Base-by-base conservation (phyloP, 371 early-diverging fungal species). In the Lichtheimia ornata region DNA sequence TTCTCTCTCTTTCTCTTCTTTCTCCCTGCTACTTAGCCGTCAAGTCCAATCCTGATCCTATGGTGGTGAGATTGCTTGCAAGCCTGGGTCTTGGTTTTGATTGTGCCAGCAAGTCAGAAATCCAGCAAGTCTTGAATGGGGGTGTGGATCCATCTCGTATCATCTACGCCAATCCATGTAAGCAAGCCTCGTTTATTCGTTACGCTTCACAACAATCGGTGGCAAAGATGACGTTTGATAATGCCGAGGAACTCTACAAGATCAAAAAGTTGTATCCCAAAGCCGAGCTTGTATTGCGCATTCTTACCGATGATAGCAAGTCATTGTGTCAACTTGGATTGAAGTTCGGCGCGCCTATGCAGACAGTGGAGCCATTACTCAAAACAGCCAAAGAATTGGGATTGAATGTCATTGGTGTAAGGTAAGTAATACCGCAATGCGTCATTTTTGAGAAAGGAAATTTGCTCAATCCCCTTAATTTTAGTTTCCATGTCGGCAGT, bases 131-230 rank as follows among this genome's bases (percentile, higher is more conserved):
- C 49, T 83, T 97, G 56, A 81, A 85, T 41, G 69, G 84, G 51
- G 96, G 96, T 58, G 92, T 89, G 0, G 85, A 86, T 41, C 83
- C 96, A 15, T 71, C 73, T 40, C 84, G 90, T 59, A 91, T 98
- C 70, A 96, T 98, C 71, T 98, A 94, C 63, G 99, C 99, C 64
- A 97, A 98, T 80, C 98, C 99, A 35, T 97, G 98, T 86, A 98
- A 98, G 82, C 96, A 95, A 65, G 85, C 88, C 24, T 96, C 97
- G 13, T 95, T 94, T 74, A 87, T 98, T 67, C 90, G 92, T 56
- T 94, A 84, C 67, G 95, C 97, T 13, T 76, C 79, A 41, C 78
- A 81, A 50, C 82, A 88, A 54, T 86, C 86, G 63, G 94, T 98
- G 27, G 73, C 76, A 57, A 86, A 92, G 84, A 94, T 97, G 94